phyloP scores from a whole-genome alignment of 1,139 yeast species.

The Candida smagusa region DNA sequence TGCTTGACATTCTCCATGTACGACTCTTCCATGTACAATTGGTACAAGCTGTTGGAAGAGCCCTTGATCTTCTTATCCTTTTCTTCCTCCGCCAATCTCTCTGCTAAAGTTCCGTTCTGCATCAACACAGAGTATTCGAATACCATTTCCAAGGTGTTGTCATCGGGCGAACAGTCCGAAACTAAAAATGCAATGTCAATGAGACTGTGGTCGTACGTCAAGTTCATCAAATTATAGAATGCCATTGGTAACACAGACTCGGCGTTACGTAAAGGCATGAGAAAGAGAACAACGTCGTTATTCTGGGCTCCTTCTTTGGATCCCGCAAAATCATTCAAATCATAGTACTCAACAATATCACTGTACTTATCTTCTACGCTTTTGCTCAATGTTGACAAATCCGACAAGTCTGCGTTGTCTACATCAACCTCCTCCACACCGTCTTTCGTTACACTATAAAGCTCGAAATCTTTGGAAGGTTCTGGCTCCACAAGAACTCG shows the following conservation, averaged over 20 bases:
- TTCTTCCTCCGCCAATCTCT: slow-evolving; percentile 44
- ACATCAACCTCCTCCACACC: slow-evolving; percentile 23
- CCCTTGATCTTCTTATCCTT: slow-evolving; percentile 38
- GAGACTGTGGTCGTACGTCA: slow-evolving; percentile 77
- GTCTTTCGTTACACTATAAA: slow-evolving; percentile 38
- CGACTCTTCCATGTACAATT: slow-evolving; percentile 65
- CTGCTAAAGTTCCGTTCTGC: slow-evolving; percentile 66
- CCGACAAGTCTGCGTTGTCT: slow-evolving; percentile 6
- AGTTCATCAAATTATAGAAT: slow-evolving; percentile 79
- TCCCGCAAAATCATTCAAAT: slow-evolving; percentile 58
- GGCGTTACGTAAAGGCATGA: slow-evolving; percentile 81
- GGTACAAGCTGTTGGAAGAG: slow-evolving; percentile 53
- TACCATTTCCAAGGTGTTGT: slow-evolving; percentile 66
- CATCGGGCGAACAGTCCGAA: slow-evolving; percentile 77
- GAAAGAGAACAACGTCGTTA: slow-evolving; percentile 64
- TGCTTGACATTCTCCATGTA: slow-evolving; percentile 55
- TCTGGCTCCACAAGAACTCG: slow-evolving; percentile 2
- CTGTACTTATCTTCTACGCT: slow-evolving; percentile 20
- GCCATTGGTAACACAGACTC: slow-evolving; percentile 77
- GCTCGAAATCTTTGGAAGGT: slow-evolving; percentile 16
- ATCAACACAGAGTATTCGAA: slow-evolving; percentile 63
- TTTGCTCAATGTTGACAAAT: slow-evolving; percentile 4
- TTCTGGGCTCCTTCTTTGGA: slow-evolving; percentile 49
- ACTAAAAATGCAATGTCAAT: slow-evolving; percentile 84
- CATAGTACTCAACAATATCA: slow-evolving; percentile 55